Evolutionary conservation across 2,329 filamentous ascomycete species (phyloP).

Genomic region (Claviceps purpurea): DNA sequence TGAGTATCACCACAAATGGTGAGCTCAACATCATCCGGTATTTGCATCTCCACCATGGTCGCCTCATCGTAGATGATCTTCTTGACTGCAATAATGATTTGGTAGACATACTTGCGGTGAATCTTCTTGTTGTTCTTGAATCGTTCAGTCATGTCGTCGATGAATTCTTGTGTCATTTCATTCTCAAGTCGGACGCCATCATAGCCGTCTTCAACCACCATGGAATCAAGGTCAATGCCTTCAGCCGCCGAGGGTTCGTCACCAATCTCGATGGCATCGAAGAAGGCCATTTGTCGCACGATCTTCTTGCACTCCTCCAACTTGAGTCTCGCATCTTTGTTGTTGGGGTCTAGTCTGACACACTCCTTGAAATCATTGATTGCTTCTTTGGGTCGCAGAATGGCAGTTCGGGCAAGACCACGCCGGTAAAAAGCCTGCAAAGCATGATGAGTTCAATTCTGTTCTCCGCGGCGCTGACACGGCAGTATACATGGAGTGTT

Average conservation of each 20-base stretch:
- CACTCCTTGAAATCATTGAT: slow-evolving; percentile 87
- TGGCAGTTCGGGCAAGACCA: slow-evolving; percentile 82
- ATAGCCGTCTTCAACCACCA: slow-evolving; percentile 69
- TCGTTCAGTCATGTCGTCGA: slow-evolving; percentile 90
- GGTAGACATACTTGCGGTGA: slow-evolving; percentile 92
- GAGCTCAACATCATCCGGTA: slow-evolving; percentile 63
- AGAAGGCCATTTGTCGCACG: slow-evolving; percentile 82
- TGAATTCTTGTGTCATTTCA: slow-evolving; percentile 91
- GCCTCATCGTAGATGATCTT: slow-evolving; percentile 83
- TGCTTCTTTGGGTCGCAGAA: slow-evolving; percentile 76
- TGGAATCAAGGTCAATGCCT: slow-evolving; percentile 76
- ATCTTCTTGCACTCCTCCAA: slow-evolving; percentile 89
- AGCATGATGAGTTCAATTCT: neutral
- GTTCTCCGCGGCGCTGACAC: neutral
- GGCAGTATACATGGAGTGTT: neutral
- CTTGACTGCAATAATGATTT: slow-evolving; percentile 83
- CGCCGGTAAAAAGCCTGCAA: slow-evolving; percentile 81
- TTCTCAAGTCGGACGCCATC: slow-evolving; percentile 68
- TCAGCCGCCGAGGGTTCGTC: slow-evolving; percentile 88
- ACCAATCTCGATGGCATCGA: slow-evolving; percentile 84
- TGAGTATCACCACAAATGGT: slow-evolving; percentile 98
- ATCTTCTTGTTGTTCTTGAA: slow-evolving; percentile 96
- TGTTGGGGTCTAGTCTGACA: slow-evolving; percentile 70
- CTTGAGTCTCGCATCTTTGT: slow-evolving; percentile 85
- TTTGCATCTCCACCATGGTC: slow-evolving; percentile 89